phyloP scores from a whole-genome alignment of 2,329 filamentous ascomycete species.

The Claviceps fusiformis region DNA sequence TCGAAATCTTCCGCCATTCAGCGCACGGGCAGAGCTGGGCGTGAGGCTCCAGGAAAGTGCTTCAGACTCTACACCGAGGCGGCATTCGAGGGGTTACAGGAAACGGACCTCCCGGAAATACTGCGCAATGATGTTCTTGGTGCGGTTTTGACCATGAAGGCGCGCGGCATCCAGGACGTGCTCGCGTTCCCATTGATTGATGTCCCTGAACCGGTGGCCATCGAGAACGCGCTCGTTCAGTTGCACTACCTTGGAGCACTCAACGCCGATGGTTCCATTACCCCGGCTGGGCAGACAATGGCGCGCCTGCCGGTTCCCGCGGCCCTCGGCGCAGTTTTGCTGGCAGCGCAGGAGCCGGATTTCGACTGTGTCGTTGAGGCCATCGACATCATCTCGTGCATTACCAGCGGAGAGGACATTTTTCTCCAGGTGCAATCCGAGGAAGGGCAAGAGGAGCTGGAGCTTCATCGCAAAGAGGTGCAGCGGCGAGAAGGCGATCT shows the following conservation, averaged over 20 bases:
- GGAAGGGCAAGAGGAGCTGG: constrained; percentile 39
- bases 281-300: constrained; percentile 58
- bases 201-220: constrained; percentile 58
- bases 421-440: constrained; percentile 47
- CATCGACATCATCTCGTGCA: constrained; percentile 66
- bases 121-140: constrained; percentile 77
- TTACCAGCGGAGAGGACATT: constrained; percentile 50
- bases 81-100: constrained; percentile 55
- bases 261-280: constrained; percentile 59
- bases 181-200: constrained; percentile 77
- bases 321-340: constrained; percentile 64
- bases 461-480: constrained; percentile 41
- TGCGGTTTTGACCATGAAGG: constrained; percentile 85
- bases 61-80: constrained; percentile 77
- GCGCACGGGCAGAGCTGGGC: constrained; percentile 77
- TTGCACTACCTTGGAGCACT: constrained; percentile 69
- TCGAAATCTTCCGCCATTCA: constrained; percentile 91
- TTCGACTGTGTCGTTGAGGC: constrained; percentile 64
- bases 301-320: constrained; percentile 74
- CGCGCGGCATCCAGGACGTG: constrained; percentile 71
- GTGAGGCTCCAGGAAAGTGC: constrained; percentile 84
- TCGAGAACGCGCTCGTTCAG: constrained; percentile 71
- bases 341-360: constrained; percentile 60
- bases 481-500: constrained; percentile 50
- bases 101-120: constrained; percentile 76